Percentiles rank a stretch among this genome's conserved stretches.
Evolutionary conservation across 768 basidiomycete species (phyloP).

Genomic region (Crucibulum laeve): DNA sequence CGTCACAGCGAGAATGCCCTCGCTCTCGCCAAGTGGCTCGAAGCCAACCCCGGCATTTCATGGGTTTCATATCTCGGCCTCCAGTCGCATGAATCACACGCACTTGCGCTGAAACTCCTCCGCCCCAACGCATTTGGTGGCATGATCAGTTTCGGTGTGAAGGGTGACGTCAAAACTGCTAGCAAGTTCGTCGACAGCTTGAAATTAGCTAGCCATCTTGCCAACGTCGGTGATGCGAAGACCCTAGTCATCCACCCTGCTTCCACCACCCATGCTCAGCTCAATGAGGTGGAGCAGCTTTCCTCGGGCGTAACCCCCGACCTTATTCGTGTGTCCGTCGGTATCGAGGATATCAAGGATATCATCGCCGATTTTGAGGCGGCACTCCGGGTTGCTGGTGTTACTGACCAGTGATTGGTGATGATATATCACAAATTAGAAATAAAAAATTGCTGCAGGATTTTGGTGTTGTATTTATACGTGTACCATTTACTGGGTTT

Average conservation of each 20-base stretch:
- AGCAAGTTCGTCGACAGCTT: slow-evolving; percentile 66
- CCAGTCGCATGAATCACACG: slow-evolving; percentile 53
- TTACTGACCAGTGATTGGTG: background rate
- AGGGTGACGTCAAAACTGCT: slow-evolving; percentile 47
- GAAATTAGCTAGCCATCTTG: slow-evolving; percentile 66
- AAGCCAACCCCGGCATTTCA: slow-evolving; percentile 57
- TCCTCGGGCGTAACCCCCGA: slow-evolving; percentile 72
- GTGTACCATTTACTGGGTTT: no score
- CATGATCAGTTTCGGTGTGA: slow-evolving; percentile 74
- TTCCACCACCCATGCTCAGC: slow-evolving; percentile 72
- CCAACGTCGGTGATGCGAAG: slow-evolving; percentile 79
- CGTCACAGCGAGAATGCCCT: slow-evolving; percentile 71
- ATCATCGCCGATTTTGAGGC: slow-evolving; percentile 38
- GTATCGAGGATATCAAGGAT: slow-evolving; percentile 37
- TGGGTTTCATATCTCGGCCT: slow-evolving; percentile 84
- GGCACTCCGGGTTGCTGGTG: slow-evolving; percentile 22
- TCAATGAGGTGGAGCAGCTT: slow-evolving; percentile 54
- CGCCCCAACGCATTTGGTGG: slow-evolving; percentile 60
- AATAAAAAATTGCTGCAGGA: no score
- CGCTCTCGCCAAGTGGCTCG: slow-evolving; percentile 58
- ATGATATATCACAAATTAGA: no score
- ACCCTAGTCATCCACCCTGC: slow-evolving; percentile 79
- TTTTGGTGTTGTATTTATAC: no score
- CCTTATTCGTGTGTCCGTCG: slow-evolving; percentile 56
- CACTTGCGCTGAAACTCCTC: slow-evolving; percentile 51